Base-by-base conservation (phyloP, 352 stramenopile genomes). In the Phytophthora sp. region DNA sequence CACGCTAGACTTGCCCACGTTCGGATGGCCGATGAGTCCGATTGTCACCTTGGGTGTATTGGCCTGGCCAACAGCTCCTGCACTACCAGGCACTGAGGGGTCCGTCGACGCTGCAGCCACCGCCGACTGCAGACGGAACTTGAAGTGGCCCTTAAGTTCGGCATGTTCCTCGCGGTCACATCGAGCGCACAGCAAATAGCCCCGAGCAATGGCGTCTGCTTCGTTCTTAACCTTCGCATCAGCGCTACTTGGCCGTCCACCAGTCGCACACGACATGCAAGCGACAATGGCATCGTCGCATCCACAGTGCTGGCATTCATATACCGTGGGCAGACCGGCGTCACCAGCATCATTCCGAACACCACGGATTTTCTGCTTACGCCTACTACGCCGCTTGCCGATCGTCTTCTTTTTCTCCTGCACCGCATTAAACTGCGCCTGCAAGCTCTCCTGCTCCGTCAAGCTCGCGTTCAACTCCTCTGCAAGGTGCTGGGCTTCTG, bases 1-100 rank as follows among this genome's bases (percentile, higher is more conserved):
- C 23, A 96, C 82, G 57, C 87, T 95, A 18, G 85, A 94, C 61
- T 96, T 96, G 57, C 88, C 88, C n/a, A 95, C 87, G 60, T 96
- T 96, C 27, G 87, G 88, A 49, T 96, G 86, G 11, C 89, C 90
- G 31, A 96, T 92, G n/a, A 97, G 73, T 39, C 90, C 90, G 36
- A 96, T 91, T 8, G 81, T 96, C 30, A 92, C 73, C 30, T 81
- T 86, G 4, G 73, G 73, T 7, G 82, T 86, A 12, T 71, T 71
- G 27, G 80, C 82, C n/a, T 77, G 62, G 16, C 57, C 65, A 44
- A 76, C 64, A 16, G 74, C 65, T 49, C 44, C 56, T 35, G 29
- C 57, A 26, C 60, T 79, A 16, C 73, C 66, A 15, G 55, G 24
- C 7, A 73, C 56, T 2, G 66, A 44, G 4, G 69, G 56, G n/a